phyloP scores from a whole-genome alignment of 2,329 filamentous ascomycete species.

The Hymenotorrendiella dingleyae region DNA sequence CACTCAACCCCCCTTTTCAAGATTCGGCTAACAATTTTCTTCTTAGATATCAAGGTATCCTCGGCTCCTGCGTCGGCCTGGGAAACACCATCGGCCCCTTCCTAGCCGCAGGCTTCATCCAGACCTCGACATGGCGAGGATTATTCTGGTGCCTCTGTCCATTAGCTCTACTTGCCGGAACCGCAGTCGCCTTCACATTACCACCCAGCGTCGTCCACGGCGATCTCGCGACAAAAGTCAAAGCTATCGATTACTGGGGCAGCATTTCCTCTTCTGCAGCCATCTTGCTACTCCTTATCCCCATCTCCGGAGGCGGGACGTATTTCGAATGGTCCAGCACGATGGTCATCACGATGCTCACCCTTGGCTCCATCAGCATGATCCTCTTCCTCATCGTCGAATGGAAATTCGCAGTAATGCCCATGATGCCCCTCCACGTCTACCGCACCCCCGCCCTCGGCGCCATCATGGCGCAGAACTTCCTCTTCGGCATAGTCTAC shows the following conservation, averaged over 20 bases:
- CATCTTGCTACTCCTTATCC: slow-evolving; percentile 56
- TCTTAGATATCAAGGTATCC: slow-evolving; percentile 37
- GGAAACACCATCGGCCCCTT: slow-evolving; percentile 40
- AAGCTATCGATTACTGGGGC: slow-evolving; percentile 55
- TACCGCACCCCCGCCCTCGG: slow-evolving; percentile 48
- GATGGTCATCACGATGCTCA: slow-evolving; percentile 54
- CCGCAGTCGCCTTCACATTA: slow-evolving; percentile 41
- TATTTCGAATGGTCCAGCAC: slow-evolving; percentile 51
- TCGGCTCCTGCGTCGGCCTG: slow-evolving; percentile 36
- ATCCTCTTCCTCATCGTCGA: slow-evolving; percentile 48
- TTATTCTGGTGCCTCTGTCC: slow-evolving; percentile 48
- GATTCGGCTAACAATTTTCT: slow-evolving; percentile 14
- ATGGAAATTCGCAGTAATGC: slow-evolving; percentile 48
- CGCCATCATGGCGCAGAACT: slow-evolving; percentile 51
- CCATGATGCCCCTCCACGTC: slow-evolving; percentile 52
- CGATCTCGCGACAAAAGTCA: slow-evolving; percentile 41
- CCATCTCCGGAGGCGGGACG: slow-evolving; percentile 54
- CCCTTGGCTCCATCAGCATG: slow-evolving; percentile 40
- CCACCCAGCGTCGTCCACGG: slow-evolving; percentile 46
- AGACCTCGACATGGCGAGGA: slow-evolving; percentile 36
- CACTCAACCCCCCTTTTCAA: neutral
- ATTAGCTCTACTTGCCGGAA: slow-evolving; percentile 40
- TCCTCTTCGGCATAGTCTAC: slow-evolving; percentile 55
- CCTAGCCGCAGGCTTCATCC: slow-evolving; percentile 36
- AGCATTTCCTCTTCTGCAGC: slow-evolving; percentile 48